phyloP scores from a whole-genome alignment of 2,329 filamentous ascomycete species.

The Hymenoscyphus repandus region DNA sequence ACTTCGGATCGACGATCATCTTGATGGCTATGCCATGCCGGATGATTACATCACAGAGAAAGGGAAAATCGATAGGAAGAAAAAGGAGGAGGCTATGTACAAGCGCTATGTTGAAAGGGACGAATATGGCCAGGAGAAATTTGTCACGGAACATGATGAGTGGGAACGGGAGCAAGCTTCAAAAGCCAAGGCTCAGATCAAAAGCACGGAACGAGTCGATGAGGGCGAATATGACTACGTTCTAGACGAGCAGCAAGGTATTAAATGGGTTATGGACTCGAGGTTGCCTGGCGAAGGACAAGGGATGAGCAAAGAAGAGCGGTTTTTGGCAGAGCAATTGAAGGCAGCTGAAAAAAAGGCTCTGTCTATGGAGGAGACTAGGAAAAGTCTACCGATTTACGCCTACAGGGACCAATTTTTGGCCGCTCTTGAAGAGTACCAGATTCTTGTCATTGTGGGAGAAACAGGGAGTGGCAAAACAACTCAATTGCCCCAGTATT shows the following conservation, averaged over 20 bases:
- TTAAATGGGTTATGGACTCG: constrained; percentile 76
- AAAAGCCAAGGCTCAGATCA: constrained; percentile 83
- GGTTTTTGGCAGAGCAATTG: constrained; percentile 72
- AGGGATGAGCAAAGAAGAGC: constrained; percentile 71
- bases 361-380: constrained; percentile 81
- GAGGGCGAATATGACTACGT: constrained; percentile 88
- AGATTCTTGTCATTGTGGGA: constrained; percentile 86
- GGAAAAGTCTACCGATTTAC: constrained; percentile 87
- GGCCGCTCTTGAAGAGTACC: constrained; percentile 77
- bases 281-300: constrained; percentile 67
- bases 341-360: constrained; percentile 86
- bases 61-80: constrained; percentile 79
- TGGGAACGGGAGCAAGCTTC: constrained; percentile 89
- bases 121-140: constrained; percentile 81
- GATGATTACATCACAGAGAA: constrained; percentile 95
- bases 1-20: constrained; percentile 81
- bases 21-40: constrained; percentile 87
- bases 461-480: constrained; percentile 96
- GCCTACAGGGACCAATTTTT: constrained; percentile 81
- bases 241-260: constrained; percentile 82
- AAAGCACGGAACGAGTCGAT: constrained; percentile 66
- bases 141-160: constrained; percentile 89
- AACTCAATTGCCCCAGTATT: constrained; percentile 89
- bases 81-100: constrained; percentile 86
- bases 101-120: constrained; percentile 85